These are phyloP conservation scores for Mycena polygramma DNA, from an alignment of 768 basidiomycete species.

Conservation along the genomic window DNA sequence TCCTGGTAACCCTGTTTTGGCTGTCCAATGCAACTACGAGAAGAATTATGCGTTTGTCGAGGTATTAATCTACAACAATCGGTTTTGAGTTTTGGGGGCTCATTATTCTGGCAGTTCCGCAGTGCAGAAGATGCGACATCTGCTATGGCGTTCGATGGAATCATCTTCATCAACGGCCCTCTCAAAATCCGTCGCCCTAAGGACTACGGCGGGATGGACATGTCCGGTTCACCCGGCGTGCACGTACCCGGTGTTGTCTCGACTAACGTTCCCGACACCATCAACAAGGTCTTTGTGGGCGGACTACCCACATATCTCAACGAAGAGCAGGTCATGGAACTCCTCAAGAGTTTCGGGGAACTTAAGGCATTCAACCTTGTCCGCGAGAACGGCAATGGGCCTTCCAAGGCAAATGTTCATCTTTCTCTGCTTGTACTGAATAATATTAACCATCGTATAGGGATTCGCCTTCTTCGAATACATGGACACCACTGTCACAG, in stretches of 20 bases:
- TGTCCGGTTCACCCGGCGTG: constrained; percentile 67
- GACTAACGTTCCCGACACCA: constrained; percentile 95
- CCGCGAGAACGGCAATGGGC: constrained; percentile 89
- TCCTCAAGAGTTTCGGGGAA: constrained; percentile 97
- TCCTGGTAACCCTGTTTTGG: constrained; percentile 91
- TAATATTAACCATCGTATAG: constrained; percentile 55
- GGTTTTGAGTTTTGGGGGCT: constrained; percentile 33
- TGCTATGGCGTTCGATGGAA: constrained; percentile 98
- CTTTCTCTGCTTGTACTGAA: background rate
- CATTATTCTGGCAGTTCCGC: constrained; percentile 79
- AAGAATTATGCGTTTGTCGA: constrained; percentile 99
- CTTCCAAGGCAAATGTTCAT: constrained; percentile 77
- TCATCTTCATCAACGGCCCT: constrained; percentile 94
- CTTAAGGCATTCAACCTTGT: constrained; percentile 98
- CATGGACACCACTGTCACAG: constrained; percentile 88
- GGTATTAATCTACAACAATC: constrained; percentile 55
- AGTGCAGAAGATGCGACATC: constrained; percentile 96
- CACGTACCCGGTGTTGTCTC: constrained; percentile 97
- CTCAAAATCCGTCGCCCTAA: constrained; percentile 98
- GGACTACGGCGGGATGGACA: constrained; percentile 90
- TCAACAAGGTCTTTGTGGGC: constrained; percentile 98
- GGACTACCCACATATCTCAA: constrained; percentile 95
- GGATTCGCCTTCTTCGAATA: constrained; percentile 99
- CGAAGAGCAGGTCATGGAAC: constrained; percentile 98
- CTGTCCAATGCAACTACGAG: constrained; percentile 97